phyloP scores from a whole-genome alignment of 2,329 filamentous ascomycete species.

The Teratosphaeriaceae sp. region DNA sequence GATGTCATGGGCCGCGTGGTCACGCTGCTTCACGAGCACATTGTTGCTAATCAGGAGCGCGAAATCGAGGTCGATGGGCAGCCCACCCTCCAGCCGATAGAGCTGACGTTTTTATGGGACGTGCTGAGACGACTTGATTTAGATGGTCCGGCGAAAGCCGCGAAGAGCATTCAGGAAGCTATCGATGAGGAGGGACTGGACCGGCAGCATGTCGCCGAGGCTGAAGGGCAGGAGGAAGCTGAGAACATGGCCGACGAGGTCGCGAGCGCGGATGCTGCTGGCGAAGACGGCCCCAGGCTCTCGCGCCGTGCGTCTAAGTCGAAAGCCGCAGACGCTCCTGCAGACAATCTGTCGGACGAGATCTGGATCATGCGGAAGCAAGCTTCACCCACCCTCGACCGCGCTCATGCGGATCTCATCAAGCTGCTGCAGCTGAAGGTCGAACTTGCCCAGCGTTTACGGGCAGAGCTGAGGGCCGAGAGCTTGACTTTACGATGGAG shows the following conservation, averaged over 20 bases:
- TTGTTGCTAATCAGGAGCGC: conserved; percentile 20
- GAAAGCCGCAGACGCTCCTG: conserved; percentile 6
- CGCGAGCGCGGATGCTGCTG: conserved; percentile 57
- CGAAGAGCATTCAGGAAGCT: conserved; percentile 62
- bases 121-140: conserved; percentile 55
- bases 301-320: conserved; percentile 16
- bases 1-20: conserved; percentile 63
- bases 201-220: conserved; percentile 69
- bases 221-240: conserved; percentile 63
- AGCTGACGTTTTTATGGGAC: conserved; percentile 25
- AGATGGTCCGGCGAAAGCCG: conserved; percentile 59
- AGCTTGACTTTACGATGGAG: conserved; percentile 79
- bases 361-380: conserved; percentile 57
- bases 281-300: conserved; percentile 39
- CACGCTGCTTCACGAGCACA: conserved; percentile 34
- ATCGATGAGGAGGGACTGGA: conserved; percentile 92
- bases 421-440: conserved; percentile 54
- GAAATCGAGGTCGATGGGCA: conserved; percentile 28
- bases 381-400: conserved; percentile 60
- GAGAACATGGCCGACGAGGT: conserved; percentile 68
- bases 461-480: conserved; percentile 47
- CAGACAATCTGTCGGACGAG: conserved; percentile 34
- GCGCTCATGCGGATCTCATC: conserved; percentile 63
- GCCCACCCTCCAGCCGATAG: conserved; percentile 8
- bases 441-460: conserved; percentile 54